Evolutionary conservation across 2,329 filamentous ascomycete genomes (phyloP).

Genomic region (Lasiodiplodia theobromae): DNA sequence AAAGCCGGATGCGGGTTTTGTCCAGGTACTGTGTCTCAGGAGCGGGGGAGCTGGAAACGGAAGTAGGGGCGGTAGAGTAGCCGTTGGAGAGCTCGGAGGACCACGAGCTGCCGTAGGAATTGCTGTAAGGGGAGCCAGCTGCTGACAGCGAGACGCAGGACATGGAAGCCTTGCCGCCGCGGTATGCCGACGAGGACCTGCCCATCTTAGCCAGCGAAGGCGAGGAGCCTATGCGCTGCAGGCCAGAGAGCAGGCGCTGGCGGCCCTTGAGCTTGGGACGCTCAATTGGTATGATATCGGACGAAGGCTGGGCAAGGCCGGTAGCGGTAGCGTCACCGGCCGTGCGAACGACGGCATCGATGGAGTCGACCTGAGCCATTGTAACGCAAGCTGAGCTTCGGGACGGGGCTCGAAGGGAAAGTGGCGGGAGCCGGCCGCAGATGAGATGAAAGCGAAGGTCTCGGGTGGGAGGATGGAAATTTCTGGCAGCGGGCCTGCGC

Average conservation of each 20-base stretch:
- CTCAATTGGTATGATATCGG: conserved; percentile 27
- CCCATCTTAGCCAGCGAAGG: conserved; percentile 72
- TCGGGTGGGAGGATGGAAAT: neutral
- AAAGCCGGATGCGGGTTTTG: conserved; percentile 62
- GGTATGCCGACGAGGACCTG: conserved; percentile 71
- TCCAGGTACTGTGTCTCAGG: conserved; percentile 57
- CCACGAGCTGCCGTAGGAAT: conserved; percentile 62
- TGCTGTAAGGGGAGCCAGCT: conserved; percentile 57
- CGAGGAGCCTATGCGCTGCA: conserved; percentile 84
- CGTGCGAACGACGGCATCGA: conserved; percentile 25
- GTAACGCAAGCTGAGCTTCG: neutral
- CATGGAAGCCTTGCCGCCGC: conserved; percentile 67
- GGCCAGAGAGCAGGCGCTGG: conserved; percentile 72
- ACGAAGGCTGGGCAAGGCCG: neutral
- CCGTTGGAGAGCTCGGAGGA: conserved; percentile 64
- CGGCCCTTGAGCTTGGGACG: conserved; percentile 68
- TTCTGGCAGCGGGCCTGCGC: conserved; percentile 7
- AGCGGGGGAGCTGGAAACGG: conserved; percentile 55
- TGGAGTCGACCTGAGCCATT: conserved; percentile 28
- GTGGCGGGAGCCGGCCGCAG: neutral
- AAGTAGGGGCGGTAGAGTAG: conserved; percentile 64
- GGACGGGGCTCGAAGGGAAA: neutral
- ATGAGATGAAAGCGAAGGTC: conserved; percentile 8
- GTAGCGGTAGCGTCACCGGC: conserved; percentile 6
- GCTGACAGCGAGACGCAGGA: conserved; percentile 69